Evolutionary conservation across 2,329 filamentous ascomycete genomes (phyloP), one percentile per base, ranked within the genome.

Genomic region (Fusarium pseudoanthophilum): DNA sequence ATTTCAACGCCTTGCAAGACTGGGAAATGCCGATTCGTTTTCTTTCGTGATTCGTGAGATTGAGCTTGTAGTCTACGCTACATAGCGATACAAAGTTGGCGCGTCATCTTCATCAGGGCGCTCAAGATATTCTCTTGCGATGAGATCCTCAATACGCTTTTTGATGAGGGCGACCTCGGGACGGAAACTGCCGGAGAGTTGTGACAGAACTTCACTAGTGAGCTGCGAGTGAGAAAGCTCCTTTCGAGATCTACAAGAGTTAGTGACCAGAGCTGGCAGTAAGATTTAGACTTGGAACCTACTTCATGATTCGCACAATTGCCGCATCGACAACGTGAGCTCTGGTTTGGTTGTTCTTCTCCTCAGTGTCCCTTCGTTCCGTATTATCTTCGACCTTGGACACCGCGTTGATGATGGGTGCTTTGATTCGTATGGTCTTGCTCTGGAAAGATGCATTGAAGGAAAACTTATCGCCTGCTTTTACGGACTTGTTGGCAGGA

Each of bases 241-340:
- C 80, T 95, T 95, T 64, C 93, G 91, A 84, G 93, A 91, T 80
- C 92, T 94, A 74, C 20, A 14, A 55, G 18, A 16, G 58, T 77
- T 68, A 77, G 72, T 45, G 51, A 28, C 6, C 58, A 42, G 20
- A 24, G 11, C 15, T 16, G 18, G 16, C 21, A 24, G 15, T 14
- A 26, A 39, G 7, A 16, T 18, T 28, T 7, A 18, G 14, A 37
- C 46, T n/a, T 32, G 40, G 37, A 20, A 88, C 91, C 52, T 88
- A 95, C 92, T 95, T 95, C 93, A 95, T 95, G 77, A 95, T 95
- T 57, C 93, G 87, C 67, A 95, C 93, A 73, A 95, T 87, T 9
- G 92, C 92, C 13, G 93, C 92, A 77, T 95, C 93, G 30, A 95
- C 89, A 45, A 92, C 88, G 79, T 92, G 91, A 49, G 87, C 88